phyloP scores from a whole-genome alignment of 1,284 basidiomycete species.

The Grifola frondosa region DNA sequence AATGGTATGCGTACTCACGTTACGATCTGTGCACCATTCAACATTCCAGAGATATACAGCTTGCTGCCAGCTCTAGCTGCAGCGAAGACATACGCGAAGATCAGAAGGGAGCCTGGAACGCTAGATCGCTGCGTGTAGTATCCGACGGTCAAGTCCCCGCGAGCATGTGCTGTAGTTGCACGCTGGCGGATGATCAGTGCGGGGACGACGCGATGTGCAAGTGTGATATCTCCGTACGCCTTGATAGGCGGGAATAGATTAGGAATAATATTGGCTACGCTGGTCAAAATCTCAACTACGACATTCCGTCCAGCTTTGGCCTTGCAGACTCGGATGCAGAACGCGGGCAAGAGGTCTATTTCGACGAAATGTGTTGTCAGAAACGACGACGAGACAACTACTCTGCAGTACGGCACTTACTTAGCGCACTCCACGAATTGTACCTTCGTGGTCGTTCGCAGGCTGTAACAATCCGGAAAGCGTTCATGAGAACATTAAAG shows the following conservation, averaged over 20 bases:
- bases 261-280: too few relatives aligned
- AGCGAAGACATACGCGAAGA: conserved; percentile 45
- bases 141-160: conserved; percentile 28
- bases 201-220: conserved; percentile 44
- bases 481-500: too few relatives aligned
- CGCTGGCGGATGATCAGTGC: conserved; percentile 43
- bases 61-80: conserved; percentile 35
- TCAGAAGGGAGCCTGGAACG: conserved; percentile 44
- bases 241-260: conserved; percentile 42
- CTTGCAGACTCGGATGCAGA: too few relatives aligned
- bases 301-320: too few relatives aligned
- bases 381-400: too few relatives aligned
- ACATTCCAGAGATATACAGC: conserved; percentile 39
- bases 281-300: too few relatives aligned
- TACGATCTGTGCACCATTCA: conserved; percentile 38
- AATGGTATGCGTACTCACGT: conserved; percentile 23
- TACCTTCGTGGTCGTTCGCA: too few relatives aligned
- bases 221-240: conserved; percentile 36
- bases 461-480: too few relatives aligned
- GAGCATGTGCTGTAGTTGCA: conserved; percentile 25
- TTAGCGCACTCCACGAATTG: too few relatives aligned
- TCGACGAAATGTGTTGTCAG: too few relatives aligned
- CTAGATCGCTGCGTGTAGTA: conserved; percentile 47
- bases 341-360: too few relatives aligned
- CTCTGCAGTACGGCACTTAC: too few relatives aligned